phyloP scores from a whole-genome alignment of 169 alveolate species.

The Toxoplasma gondii region DNA sequence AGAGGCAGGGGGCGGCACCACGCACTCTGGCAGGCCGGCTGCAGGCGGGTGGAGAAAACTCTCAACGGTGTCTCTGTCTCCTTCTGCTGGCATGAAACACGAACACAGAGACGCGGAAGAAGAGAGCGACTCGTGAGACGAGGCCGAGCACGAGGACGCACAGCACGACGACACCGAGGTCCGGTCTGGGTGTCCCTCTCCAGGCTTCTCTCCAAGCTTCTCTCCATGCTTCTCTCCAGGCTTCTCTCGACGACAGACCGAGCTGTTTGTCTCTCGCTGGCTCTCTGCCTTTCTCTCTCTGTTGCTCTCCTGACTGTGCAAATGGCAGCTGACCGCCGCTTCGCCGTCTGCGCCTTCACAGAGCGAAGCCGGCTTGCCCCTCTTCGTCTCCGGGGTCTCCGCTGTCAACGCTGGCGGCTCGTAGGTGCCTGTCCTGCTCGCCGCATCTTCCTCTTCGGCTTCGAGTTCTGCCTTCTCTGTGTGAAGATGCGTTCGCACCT shows the following conservation, averaged over 20 bases:
- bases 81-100: not conserved
- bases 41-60: not conserved
- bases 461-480: not conserved
- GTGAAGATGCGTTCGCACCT: not conserved
- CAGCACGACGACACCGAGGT: not conserved
- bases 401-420: not conserved
- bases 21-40: not conserved
- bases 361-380: not conserved
- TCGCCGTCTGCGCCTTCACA: too few species aligned
- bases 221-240: too few species aligned
- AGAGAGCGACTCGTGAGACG: not conserved
- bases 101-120: not conserved
- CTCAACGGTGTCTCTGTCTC: not conserved
- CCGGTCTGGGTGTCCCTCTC: not conserved
- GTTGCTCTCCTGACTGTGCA: not conserved
- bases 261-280: too few species aligned
- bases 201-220: too few species aligned
- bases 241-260: too few species aligned
- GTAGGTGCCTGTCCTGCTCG: not conserved
- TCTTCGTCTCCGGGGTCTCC: not conserved
- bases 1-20: not conserved
- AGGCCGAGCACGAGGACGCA: not conserved
- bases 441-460: not conserved
- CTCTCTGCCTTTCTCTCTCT: not conserved
- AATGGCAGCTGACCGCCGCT: too few species aligned